phyloP scores from a whole-genome alignment of 305 asterid species.

The Striga hermonthica region DNA sequence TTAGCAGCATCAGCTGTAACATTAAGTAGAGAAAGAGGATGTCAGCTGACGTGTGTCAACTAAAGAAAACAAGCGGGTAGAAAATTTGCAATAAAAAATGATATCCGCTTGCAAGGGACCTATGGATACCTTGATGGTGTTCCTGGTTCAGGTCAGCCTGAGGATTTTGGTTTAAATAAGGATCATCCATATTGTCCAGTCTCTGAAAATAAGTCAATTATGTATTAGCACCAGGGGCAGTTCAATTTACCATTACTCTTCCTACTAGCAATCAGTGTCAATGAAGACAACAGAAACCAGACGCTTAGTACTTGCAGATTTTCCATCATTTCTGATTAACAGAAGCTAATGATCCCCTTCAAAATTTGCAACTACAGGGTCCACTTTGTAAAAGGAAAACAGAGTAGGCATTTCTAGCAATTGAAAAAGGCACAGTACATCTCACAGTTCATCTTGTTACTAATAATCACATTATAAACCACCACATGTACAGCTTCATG shows the following conservation, averaged over 20 bases:
- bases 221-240: constrained; percentile 23
- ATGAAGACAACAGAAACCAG: constrained; percentile 22
- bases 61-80: neutral
- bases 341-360: constrained; percentile 15
- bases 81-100: constrained; percentile 21
- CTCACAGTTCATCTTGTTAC: constrained; percentile 17
- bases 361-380: neutral
- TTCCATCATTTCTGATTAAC: constrained; percentile 17
- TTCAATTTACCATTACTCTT: constrained; percentile 12
- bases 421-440: constrained; percentile 6
- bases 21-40: constrained; percentile 24
- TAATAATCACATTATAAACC: constrained; percentile 10
- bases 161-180: constrained; percentile 40
- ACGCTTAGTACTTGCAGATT: neutral
- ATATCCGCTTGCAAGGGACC: constrained; percentile 17
- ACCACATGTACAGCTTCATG: constrained; percentile 21
- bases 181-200: constrained; percentile 64
- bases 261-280: constrained; percentile 13
- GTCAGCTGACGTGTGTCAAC: constrained; percentile 23
- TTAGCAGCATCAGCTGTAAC: constrained; percentile 69
- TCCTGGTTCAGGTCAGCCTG: constrained; percentile 41
- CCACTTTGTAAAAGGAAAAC: neutral
- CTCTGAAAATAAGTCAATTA: constrained; percentile 45
- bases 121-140: constrained; percentile 72
- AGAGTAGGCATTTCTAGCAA: constrained; percentile 14